Evolutionary conservation across 176 grass and related monocot genomes (phyloP).

Genomic region (Oryza meyeriana): DNA sequence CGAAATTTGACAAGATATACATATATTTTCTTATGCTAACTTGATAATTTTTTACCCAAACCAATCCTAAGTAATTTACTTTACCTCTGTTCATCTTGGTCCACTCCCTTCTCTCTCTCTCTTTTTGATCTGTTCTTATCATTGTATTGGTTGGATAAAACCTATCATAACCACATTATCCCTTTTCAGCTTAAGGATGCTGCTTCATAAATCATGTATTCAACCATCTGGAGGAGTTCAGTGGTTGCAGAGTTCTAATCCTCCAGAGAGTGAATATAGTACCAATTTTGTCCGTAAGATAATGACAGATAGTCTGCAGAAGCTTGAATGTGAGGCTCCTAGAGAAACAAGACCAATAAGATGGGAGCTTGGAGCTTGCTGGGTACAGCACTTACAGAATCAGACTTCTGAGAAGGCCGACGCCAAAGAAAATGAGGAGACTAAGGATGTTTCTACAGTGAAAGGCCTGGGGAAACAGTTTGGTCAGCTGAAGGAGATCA

Average conservation of each 20-base stretch:
- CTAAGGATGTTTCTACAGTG: conserved; percentile 71
- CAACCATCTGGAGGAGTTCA: conserved; percentile 53
- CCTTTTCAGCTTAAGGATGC: conserved; percentile 82
- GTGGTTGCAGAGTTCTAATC: conserved; percentile 37
- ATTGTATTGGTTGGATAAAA: conserved; percentile 25
- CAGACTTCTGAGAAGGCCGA: conserved; percentile 71
- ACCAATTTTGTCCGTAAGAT: conserved; percentile 58
- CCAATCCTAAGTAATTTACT: conserved; percentile 18
- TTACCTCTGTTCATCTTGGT: not conserved
- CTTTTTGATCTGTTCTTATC: not conserved
- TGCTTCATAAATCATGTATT: conserved; percentile 66
- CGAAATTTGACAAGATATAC: conserved; percentile 3
- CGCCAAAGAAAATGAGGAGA: conserved; percentile 65
- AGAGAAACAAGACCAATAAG: conserved; percentile 66
- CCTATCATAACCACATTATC: conserved; percentile 13
- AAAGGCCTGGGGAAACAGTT: conserved; percentile 98
- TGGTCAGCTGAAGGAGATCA: conserved; percentile 89
- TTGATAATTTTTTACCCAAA: not conserved
- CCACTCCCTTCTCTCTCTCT: not conserved
- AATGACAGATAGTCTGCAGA: conserved; percentile 70
- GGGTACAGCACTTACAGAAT: conserved; percentile 96
- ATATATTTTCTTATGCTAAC: conserved; percentile 14
- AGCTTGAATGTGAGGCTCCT: conserved; percentile 65
- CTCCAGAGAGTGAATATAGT: conserved; percentile 44
- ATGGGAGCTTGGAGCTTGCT: conserved; percentile 99